These are phyloP conservation scores for Castanopsis chinensis DNA, from an alignment of 306 rosid genomes.

Conservation along the genomic window DNA sequence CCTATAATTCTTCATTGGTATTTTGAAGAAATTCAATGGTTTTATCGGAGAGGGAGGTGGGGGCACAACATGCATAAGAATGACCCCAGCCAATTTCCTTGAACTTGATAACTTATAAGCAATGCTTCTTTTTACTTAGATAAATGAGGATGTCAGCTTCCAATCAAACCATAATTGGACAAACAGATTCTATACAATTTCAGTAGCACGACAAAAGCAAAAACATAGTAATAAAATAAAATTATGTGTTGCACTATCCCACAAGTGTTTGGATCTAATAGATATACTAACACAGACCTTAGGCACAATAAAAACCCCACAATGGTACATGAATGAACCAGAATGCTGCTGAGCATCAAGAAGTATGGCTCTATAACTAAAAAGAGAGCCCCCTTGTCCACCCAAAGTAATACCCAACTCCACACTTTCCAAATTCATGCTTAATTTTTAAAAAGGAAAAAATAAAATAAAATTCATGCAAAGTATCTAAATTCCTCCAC, in stretches of 20 bases:
- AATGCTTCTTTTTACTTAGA: neutral
- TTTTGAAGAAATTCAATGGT: neutral
- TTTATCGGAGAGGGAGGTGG: neutral
- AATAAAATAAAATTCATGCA: no score
- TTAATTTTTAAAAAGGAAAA: no score
- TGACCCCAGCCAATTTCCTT: neutral
- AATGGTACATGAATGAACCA: slow-evolving; percentile 65
- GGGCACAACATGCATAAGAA: neutral
- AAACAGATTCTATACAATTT: neutral
- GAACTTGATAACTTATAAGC: neutral
- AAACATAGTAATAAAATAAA: no score
- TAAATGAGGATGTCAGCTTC: slow-evolving; percentile 1
- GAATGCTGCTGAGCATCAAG: slow-evolving; percentile 77
- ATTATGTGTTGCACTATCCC: neutral
- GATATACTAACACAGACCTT: slow-evolving; percentile 53
- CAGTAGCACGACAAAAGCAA: neutral
- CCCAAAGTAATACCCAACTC: slow-evolving; percentile 77
- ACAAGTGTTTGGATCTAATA: neutral
- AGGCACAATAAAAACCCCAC: slow-evolving; percentile 95
- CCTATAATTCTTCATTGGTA: neutral
- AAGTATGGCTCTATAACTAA: slow-evolving; percentile 68
- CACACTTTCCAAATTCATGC: no score
- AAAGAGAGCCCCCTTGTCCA: slow-evolving; percentile 64
- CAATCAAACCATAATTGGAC: slow-evolving; percentile 8
- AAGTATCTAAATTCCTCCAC: no score